Evolutionary conservation across 176 grass and related monocot species (phyloP).

Genomic region (Rhynchospora breviuscula): DNA sequence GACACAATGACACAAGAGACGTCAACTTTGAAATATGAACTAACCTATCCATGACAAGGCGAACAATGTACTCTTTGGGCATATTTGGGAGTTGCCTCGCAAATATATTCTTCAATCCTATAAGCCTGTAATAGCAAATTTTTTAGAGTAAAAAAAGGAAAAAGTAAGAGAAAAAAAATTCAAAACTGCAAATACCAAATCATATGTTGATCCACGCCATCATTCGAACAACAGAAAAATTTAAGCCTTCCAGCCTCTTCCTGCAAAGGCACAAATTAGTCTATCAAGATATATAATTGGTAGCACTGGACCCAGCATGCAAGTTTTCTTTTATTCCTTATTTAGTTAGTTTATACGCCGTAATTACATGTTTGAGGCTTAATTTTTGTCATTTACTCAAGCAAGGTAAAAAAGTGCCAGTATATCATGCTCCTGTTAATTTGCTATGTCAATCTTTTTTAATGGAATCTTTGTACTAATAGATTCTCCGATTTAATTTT

Average conservation of each 20-base stretch:
- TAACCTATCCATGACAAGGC: slow-evolving; percentile 98
- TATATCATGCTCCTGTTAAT: neutral
- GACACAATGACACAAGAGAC: neutral
- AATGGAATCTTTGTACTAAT: neutral
- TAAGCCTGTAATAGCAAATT: slow-evolving; percentile 50
- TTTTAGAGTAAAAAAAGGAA: neutral
- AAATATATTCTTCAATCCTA: slow-evolving; percentile 99
- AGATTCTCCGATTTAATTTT: neutral
- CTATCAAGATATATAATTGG: neutral
- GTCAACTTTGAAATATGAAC: neutral
- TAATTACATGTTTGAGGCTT: neutral
- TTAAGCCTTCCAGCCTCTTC: slow-evolving; percentile 79
- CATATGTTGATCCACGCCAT: slow-evolving; percentile 97
- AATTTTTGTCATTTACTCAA: neutral
- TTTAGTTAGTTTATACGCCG: neutral
- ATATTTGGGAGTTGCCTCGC: slow-evolving; percentile 97
- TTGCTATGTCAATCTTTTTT: neutral
- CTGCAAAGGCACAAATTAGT: slow-evolving; percentile 25
- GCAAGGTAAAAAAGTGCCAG: neutral
- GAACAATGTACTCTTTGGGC: slow-evolving; percentile 97
- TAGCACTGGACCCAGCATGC: neutral
- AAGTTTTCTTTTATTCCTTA: neutral
- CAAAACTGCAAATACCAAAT: slow-evolving; percentile 58
- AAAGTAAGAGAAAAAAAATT: slow-evolving; percentile 4
- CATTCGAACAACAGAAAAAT: slow-evolving; percentile 91